Evolutionary conservation across 352 stramenopile genomes (phyloP).

Genomic region (Pythium diclinum): DNA sequence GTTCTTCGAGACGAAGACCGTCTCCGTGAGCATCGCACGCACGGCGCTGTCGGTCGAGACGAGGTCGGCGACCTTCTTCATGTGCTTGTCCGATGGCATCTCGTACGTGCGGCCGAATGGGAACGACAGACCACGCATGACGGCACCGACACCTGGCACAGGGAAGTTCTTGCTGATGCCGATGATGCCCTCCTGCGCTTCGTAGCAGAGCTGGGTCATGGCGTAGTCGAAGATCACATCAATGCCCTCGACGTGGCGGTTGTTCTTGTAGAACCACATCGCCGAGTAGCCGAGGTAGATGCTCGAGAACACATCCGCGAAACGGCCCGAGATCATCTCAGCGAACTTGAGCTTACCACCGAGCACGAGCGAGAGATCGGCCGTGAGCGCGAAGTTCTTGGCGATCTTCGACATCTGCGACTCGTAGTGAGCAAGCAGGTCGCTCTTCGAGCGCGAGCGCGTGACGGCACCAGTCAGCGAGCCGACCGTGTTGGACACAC

Average conservation of each 20-base stretch:
- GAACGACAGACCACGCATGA: conserved; percentile 96
- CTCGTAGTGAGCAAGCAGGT: conserved; percentile 95
- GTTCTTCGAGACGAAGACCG: conserved; percentile 76
- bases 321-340: conserved; percentile 96
- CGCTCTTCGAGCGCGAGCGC: conserved; percentile 89
- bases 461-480: conserved; percentile 90
- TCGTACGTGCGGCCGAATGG: conserved; percentile 93
- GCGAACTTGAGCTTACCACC: conserved; percentile 98
- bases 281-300: conserved; percentile 97
- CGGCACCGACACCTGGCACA: conserved; percentile 82
- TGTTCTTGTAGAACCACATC: conserved; percentile 96
- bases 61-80: conserved; percentile 66
- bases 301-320: conserved; percentile 96
- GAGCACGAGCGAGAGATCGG: conserved; percentile 95
- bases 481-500: conserved; percentile 88
- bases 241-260: conserved; percentile 92
- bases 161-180: conserved; percentile 97
- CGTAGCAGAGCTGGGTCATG: conserved; percentile 94
- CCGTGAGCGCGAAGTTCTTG: conserved; percentile 96
- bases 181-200: conserved; percentile 95
- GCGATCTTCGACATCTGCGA: conserved; percentile 95
- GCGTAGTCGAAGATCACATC: conserved; percentile 96
- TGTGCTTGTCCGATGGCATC: conserved; percentile 86
- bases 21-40: conserved; percentile 63
- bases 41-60: conserved; percentile 73